A percentile compares a stretch with the other conserved stretches of the same genome.
Evolutionary conservation across 345 rosid genomes (phyloP).

Genomic region (Nephelium lappaceum): DNA sequence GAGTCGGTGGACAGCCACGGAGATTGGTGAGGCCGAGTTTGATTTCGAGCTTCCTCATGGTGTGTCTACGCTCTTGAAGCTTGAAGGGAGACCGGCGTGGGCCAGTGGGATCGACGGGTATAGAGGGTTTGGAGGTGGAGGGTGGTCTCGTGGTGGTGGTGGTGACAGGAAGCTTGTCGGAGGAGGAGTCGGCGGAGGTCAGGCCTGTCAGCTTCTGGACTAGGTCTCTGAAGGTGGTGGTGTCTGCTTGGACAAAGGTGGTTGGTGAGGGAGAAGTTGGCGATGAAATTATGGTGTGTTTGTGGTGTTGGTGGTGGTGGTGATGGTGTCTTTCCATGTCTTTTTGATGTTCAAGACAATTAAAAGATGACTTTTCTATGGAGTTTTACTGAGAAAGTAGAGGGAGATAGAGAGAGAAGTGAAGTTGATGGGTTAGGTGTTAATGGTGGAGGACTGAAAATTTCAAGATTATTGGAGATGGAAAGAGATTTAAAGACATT

Average conservation of each 20-base stretch:
- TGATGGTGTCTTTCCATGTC: slow-evolving; percentile 27
- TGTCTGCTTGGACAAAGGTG: slow-evolving; percentile 53
- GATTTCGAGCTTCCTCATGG: slow-evolving; percentile 47
- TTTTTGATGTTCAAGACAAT: not conserved
- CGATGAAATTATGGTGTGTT: slow-evolving; percentile 8
- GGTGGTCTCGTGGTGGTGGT: not conserved
- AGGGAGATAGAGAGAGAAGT: not conserved
- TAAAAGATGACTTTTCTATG: not conserved
- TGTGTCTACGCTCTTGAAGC: slow-evolving; percentile 53
- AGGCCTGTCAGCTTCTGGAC: slow-evolving; percentile 56
- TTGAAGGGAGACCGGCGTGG: slow-evolving; percentile 50
- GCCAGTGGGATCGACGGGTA: slow-evolving; percentile 24
- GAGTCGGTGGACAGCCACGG: slow-evolving; percentile 9
- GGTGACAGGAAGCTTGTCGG: slow-evolving; percentile 24
- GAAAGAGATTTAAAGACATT: slow-evolving; percentile 2
- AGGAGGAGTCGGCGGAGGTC: slow-evolving; percentile 14
- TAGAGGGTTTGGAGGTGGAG: slow-evolving; percentile 25
- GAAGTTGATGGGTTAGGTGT: not conserved
- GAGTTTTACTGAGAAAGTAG: not conserved
- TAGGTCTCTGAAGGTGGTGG: slow-evolving; percentile 44
- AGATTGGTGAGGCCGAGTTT: slow-evolving; percentile 35
- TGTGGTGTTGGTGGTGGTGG: not conserved
- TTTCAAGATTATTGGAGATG: not conserved
- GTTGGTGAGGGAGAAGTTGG: slow-evolving; percentile 34
- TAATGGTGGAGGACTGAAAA: not conserved